Base-by-base conservation (phyloP, 345 rosid species). In the Rhodamnia argentea region DNA sequence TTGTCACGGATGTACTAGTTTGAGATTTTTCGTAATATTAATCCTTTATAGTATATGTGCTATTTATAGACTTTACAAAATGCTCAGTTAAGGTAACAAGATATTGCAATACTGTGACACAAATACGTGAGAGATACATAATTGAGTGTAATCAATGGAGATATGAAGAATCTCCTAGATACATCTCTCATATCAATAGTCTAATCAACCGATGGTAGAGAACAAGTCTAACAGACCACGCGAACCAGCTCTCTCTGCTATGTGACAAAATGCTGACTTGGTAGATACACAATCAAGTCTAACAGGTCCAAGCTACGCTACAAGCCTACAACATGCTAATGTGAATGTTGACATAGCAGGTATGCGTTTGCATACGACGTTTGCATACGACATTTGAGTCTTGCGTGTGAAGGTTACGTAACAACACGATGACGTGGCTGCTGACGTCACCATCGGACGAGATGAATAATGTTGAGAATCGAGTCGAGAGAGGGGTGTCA, bases 311-410 rank as follows among this genome's bases (percentile, higher is more conserved):
- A 1, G 15, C 27, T 26, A 59, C 8, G 15, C 13, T 13, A 59
- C n/a, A n/a, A n/a, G n/a, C n/a, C n/a, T n/a, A n/a, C 8, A 59
- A 12, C 0, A 0, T 0, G 13, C 4, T 6, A 7, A 57, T n/a
- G 3, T 57, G 27, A 5, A 0, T 24, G 7, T 6, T 24, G 26
- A 26, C 16, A 59, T 59, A 1, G 14, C 0, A 26, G 4, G n/a
- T 37, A 37, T 37, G 3, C 40, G 3, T 37, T 37, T 37, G 40
- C 2, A 37, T 37, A 37, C 3, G 40, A 37, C 40, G 3, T 37
- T 37, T 37, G 40, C 40, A n/a, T n/a, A n/a, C n/a, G n/a, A 37
- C 4, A 14, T 15, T n/a, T 47, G 8, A 7, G 50, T 7, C 10
- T 47, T 47, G 50, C 9, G 50, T 47, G 10, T 7, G 50, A 47